Percentiles rank a stretch among this genome's conserved stretches.
phyloP scores from a whole-genome alignment of 2,329 filamentous ascomycete species.

The Clarireedia sp. region DNA sequence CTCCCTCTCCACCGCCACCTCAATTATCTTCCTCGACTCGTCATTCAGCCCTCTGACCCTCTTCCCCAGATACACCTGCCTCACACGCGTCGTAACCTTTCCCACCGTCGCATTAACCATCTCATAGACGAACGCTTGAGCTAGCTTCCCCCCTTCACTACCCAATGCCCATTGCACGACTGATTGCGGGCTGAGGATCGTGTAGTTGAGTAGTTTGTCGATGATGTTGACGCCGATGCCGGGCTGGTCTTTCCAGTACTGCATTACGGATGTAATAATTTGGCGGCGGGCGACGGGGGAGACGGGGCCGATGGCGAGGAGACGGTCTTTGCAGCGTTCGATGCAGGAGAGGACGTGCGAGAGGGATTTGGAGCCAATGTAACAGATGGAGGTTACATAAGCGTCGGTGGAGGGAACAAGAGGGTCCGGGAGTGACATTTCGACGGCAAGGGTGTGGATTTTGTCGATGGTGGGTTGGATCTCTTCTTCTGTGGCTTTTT shows the following conservation, averaged over 20 bases:
- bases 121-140: slow-evolving; percentile 75
- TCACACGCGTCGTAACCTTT: slow-evolving; percentile 81
- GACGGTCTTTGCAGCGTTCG: slow-evolving; percentile 83
- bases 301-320: slow-evolving; percentile 68
- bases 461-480: slow-evolving; percentile 73
- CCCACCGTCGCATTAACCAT: slow-evolving; percentile 80
- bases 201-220: slow-evolving; percentile 96
- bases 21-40: slow-evolving; percentile 40
- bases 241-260: slow-evolving; percentile 89
- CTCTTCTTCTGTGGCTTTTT: slow-evolving; percentile 78
- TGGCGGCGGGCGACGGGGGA: slow-evolving; percentile 74
- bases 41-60: slow-evolving; percentile 47
- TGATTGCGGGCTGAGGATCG: slow-evolving; percentile 75
- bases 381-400: slow-evolving; percentile 89
- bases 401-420: slow-evolving; percentile 84
- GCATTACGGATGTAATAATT: slow-evolving; percentile 83
- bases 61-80: slow-evolving; percentile 64
- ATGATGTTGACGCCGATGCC: slow-evolving; percentile 88
- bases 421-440: slow-evolving; percentile 62
- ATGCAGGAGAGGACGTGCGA: slow-evolving; percentile 95
- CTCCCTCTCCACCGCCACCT: slow-evolving; percentile 63
- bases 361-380: slow-evolving; percentile 87
- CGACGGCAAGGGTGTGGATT: slow-evolving; percentile 72
- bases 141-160: slow-evolving; percentile 54
- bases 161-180: slow-evolving; percentile 85